A percentile compares a stretch with the other conserved stretches of the same genome.
Conservation (phyloP, 2,329 filamentous ascomycete genomes). For the Peltaster fructicola region DNA sequence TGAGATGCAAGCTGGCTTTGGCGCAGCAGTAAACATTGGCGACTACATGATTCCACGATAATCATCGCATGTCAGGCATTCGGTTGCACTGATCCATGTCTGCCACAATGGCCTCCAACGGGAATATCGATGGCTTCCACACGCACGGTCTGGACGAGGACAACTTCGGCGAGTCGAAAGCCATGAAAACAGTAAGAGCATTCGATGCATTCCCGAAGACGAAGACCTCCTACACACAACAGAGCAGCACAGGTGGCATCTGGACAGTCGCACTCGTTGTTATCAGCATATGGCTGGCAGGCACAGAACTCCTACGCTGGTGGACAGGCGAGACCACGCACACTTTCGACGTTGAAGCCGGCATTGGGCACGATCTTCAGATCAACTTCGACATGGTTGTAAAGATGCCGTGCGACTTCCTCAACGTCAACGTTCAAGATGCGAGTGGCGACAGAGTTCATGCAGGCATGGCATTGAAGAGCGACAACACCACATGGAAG, state of each 20-base stretch:
- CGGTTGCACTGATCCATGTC: no score
- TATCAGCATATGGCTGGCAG: slow-evolving; percentile 56
- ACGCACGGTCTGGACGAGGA: slow-evolving; percentile 57
- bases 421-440: slow-evolving; percentile 97
- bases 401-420: slow-evolving; percentile 65
- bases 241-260: slow-evolving; percentile 73
- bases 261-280: slow-evolving; percentile 75
- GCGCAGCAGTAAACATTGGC: no score
- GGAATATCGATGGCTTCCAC: slow-evolving; percentile 78
- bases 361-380: slow-evolving; percentile 70
- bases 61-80: no score
- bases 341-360: slow-evolving; percentile 86
- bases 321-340: slow-evolving; percentile 71
- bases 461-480: slow-evolving; percentile 54
- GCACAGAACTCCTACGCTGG: slow-evolving; percentile 66
- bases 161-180: slow-evolving; percentile 56
- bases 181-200: slow-evolving; percentile 47
- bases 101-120: no score
- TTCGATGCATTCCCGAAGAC: slow-evolving; percentile 98
- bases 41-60: no score
- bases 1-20: no score
- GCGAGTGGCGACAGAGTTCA: slow-evolving; percentile 82
- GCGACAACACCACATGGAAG: slow-evolving; percentile 62
- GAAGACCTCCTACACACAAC: slow-evolving; percentile 78
- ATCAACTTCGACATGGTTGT: slow-evolving; percentile 93